Percentiles rank a stretch among this genome's conserved stretches.
Conservation (phyloP, 2,329 filamentous ascomycete genomes). For the Exophiala dermatitidis region DNA sequence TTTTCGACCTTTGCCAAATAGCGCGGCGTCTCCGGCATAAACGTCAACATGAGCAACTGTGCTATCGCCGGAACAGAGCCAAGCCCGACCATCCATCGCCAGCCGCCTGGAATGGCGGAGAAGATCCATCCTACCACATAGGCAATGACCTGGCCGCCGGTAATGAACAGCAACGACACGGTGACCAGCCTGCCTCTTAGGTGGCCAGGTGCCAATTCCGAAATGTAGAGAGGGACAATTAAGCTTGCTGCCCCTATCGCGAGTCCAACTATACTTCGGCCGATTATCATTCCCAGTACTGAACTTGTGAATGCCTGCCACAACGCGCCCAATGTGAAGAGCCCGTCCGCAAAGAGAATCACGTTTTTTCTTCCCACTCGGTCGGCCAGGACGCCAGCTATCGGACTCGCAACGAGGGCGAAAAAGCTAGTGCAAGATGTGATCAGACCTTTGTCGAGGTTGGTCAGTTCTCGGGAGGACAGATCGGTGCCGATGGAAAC, state of each 20-base stretch:
- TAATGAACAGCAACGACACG: slow-evolving; percentile 74
- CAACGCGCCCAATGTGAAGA: slow-evolving; percentile 41
- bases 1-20: slow-evolving; percentile 70
- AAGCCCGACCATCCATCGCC: slow-evolving; percentile 87
- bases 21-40: slow-evolving; percentile 81
- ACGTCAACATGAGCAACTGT: slow-evolving; percentile 60
- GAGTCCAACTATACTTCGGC: slow-evolving; percentile 42
- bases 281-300: slow-evolving; percentile 42
- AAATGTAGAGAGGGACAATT: slow-evolving; percentile 80
- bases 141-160: slow-evolving; percentile 78
- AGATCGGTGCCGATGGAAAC: slow-evolving; percentile 50
- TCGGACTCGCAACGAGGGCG: slow-evolving; percentile 50
- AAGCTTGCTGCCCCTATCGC: slow-evolving; percentile 54
- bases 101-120: slow-evolving; percentile 55
- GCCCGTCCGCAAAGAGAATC: slow-evolving; percentile 41
- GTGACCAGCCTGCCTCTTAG: slow-evolving; percentile 75
- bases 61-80: slow-evolving; percentile 68
- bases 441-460: slow-evolving; percentile 52
- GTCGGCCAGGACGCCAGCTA: slow-evolving; percentile 49
- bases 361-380: slow-evolving; percentile 42
- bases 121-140: slow-evolving; percentile 78
- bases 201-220: slow-evolving; percentile 70
- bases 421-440: slow-evolving; percentile 53
- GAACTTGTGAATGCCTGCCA: slow-evolving; percentile 37
- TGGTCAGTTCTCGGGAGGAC: slow-evolving; percentile 44